Evolutionary conservation across 2,329 filamentous ascomycete species (phyloP).

Genomic region (Claviceps monticola): DNA sequence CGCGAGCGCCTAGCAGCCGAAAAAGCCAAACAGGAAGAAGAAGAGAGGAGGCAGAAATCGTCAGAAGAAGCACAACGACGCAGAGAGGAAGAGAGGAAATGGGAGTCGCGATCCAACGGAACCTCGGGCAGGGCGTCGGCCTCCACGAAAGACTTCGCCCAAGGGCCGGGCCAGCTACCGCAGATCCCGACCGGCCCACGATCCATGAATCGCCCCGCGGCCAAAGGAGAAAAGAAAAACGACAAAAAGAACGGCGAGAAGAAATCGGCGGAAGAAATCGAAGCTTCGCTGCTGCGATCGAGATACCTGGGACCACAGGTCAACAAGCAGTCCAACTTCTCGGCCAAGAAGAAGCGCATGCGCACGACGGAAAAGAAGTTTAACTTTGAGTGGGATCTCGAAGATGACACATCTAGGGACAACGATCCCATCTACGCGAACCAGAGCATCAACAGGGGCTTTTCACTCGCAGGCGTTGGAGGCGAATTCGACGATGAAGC

Average conservation of each 20-base stretch:
- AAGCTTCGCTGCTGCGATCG: conserved; percentile 60
- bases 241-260: conserved; percentile 22
- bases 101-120: conserved; percentile 16
- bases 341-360: conserved; percentile 88
- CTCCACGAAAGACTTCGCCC: conserved; percentile 12
- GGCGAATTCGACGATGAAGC: conserved; percentile 39
- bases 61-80: conserved; percentile 55
- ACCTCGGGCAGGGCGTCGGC: conserved; percentile 5
- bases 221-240: conserved; percentile 23
- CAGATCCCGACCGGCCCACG: conserved; percentile 57
- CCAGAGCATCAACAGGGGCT: conserved; percentile 17
- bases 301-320: conserved; percentile 86
- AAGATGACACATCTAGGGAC: conserved; percentile 62
- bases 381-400: conserved; percentile 94
- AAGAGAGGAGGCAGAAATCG: conserved; percentile 35
- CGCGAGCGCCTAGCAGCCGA: conserved; percentile 69
- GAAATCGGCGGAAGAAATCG: conserved; percentile 45
- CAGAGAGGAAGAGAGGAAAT: conserved; percentile 44
- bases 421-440: conserved; percentile 63
- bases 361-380: conserved; percentile 93
- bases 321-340: conserved; percentile 72
- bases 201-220: conserved; percentile 38
- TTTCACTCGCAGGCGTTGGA: conserved; percentile 33
- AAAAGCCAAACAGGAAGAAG: conserved; percentile 57
- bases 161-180: conserved; percentile 10